Evolutionary conservation across 2,329 filamentous ascomycete species (phyloP), one percentile per base, ranked within the genome.

Genomic region (Ophiostoma novo-ulmi): DNA sequence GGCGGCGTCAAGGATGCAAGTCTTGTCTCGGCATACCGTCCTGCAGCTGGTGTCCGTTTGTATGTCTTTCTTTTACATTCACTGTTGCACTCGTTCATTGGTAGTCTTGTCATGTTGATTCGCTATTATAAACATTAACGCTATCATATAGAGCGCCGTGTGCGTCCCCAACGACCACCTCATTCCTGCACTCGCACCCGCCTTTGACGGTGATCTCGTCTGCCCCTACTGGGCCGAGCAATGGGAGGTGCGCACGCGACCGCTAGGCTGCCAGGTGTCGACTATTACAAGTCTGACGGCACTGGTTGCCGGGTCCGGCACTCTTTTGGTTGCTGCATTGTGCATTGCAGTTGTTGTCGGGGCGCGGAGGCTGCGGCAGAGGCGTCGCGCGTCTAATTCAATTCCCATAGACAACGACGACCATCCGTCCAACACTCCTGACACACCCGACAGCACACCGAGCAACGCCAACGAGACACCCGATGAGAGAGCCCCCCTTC

Each of bases 141-240:
- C 31, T 22, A 22, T 55, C 48, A n/a, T 22, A 31, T 31, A 55
- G 48, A 55, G 48, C n/a, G 10, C 39, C 5, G 14, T n/a, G n/a
- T 48, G 44, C 5, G 65, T 87, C 1, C 85, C 85, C 31, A 87
- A 86, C 72, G 77, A 79, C 20, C 76, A 82, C 71, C 70, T 73
- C 0, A 75, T 85, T 11, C 83, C 80, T 0, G 75, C 85, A 39
- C 78, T 87, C 20, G 84, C 84, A 1, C 85, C 85, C 1, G 81
- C 82, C 2, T 83, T 80, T 74, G 79, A 86, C 70, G 70, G 70
- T 61, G 78, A 82, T 58, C 76, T 83, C 68, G 79, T 86, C 11
- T 88, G 85, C 73, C 86, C 85, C 7, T 80, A 85, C 72, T 82
- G 80, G 80, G 80, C 80, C 6, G 83, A 83, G 76, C 75, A 80